A percentile compares a stretch with the other conserved stretches of the same genome.
phyloP scores from a whole-genome alignment of 2,329 filamentous ascomycete genomes.

The Aspergillus pseudoterreus region DNA sequence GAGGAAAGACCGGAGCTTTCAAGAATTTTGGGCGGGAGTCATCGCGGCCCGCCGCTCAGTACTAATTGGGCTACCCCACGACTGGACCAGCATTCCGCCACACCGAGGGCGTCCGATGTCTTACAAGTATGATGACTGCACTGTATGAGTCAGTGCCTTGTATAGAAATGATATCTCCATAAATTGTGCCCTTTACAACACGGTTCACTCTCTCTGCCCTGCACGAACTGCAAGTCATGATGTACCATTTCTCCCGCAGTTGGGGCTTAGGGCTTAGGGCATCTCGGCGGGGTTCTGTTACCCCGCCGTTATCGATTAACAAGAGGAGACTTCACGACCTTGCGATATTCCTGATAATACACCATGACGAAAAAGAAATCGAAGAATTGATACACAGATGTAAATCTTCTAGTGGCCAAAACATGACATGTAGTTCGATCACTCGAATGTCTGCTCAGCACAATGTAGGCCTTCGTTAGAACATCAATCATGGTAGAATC shows the following conservation, averaged over 20 bases:
- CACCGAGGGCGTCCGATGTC: not conserved
- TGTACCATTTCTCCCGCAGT: not conserved
- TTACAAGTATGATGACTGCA: not conserved
- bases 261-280: conserved; percentile 36
- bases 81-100: not conserved
- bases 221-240: not conserved
- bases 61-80: conserved; percentile 20
- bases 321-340: not conserved
- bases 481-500: too few relatives aligned
- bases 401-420: too few relatives aligned
- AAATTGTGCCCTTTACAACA: not conserved
- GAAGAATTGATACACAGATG: not conserved
- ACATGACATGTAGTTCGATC: too few relatives aligned
- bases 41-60: conserved; percentile 15
- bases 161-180: not conserved
- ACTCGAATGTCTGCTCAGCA: too few relatives aligned
- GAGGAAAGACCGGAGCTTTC: conserved; percentile 15
- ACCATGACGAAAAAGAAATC: not conserved
- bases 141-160: not conserved
- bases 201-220: not conserved
- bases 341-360: not conserved
- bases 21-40: conserved; percentile 34
- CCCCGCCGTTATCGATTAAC: conserved; percentile 16
- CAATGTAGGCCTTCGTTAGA: too few relatives aligned
- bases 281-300: conserved; percentile 23